These are phyloP conservation scores for Hyaloperonospora arabidopsidis DNA, from an alignment of 352 stramenopile species.

Conservation along the genomic window DNA sequence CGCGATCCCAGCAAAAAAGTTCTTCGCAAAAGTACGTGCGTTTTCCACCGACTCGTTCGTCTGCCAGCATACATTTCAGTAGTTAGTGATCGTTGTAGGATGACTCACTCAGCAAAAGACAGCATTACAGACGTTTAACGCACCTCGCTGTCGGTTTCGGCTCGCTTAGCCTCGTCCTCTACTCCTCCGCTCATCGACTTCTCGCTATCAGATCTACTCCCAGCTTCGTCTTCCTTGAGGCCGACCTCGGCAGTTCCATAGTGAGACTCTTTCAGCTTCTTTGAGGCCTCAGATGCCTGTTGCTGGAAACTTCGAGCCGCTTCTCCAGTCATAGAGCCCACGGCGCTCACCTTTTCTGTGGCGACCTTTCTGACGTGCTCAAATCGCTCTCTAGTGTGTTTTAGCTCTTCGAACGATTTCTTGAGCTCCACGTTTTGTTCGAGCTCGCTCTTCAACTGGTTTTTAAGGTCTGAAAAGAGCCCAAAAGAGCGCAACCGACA, in stretches of 20 bases:
- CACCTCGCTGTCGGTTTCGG: slow-evolving; percentile 21
- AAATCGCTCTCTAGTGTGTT: slow-evolving; percentile 65
- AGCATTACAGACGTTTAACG: not conserved
- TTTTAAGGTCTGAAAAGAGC: slow-evolving; percentile 74
- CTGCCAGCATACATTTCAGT: slow-evolving; percentile 22
- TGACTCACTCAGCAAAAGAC: not conserved
- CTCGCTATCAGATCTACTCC: slow-evolving; percentile 1
- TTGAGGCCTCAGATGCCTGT: slow-evolving; percentile 44
- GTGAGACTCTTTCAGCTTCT: slow-evolving; percentile 60
- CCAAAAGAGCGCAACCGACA: slow-evolving; percentile 48
- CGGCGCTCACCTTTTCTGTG: slow-evolving; percentile 57
- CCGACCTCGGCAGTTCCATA: slow-evolving; percentile 26
- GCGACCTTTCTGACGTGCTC: slow-evolving; percentile 55
- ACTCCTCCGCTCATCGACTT: slow-evolving; percentile 7
- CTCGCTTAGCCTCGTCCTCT: slow-evolving; percentile 8
- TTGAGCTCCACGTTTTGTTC: slow-evolving; percentile 79
- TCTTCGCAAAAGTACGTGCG: slow-evolving; percentile 50
- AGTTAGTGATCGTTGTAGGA: too few species aligned
- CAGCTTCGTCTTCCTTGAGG: slow-evolving; percentile 17
- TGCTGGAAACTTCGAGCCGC: slow-evolving; percentile 52
- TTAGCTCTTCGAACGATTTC: slow-evolving; percentile 67
- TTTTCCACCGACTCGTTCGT: slow-evolving; percentile 27
- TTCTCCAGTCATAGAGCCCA: slow-evolving; percentile 48
- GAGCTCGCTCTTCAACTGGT: slow-evolving; percentile 72
- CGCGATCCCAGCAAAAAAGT: slow-evolving; percentile 42